Evolutionary conservation across 305 asterid species (phyloP), one percentile per base, ranked within the genome.

Genomic region (Caryopteris hybrid): DNA sequence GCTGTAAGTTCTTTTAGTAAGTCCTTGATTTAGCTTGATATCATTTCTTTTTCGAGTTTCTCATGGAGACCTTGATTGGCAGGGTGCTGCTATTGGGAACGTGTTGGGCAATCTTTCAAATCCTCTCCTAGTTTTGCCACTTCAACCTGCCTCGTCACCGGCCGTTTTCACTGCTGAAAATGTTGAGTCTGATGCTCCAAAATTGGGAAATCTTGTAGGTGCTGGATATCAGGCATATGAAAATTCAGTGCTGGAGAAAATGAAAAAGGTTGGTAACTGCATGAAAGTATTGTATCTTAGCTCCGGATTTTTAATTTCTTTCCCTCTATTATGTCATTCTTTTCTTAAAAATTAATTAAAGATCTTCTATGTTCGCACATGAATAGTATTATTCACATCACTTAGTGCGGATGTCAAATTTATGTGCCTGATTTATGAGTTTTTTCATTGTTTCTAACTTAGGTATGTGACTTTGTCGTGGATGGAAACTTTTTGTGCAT

Each of bases 101-200:
- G 91, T 85, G 51, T 82, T 86, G 74, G 95, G 96, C 4, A 86
- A 81, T 78, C 77, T 92, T 55, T 81, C 92, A 16, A 90, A 90
- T 69, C 98, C 98, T 18, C 84, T 92, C 20, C 70, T 92, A 33
- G 87, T 90, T 25, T 53, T 82, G 78, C 95, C 97, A 27, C 84
- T 90, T 59, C 87, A 81, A 75, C 84, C 88, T 54, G 76, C 76
- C 47, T 74, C 84, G 6, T 57, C 86, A 5, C 81, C 96, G 25
- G 61, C 73, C 4, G 51, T 72, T 60, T 73, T 78, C 60, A 61
- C 62, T 48, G 71, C 78, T 33, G 83, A 70, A 74, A 81, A 58
- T 68, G 70, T 55, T 12, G 87, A 82, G 58, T 12, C 74, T 13
- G 85, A 76, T 54, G 86, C 52, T 54, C 83, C 91, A 3, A 77